A percentile compares a stretch with the other conserved stretches of the same genome.
Conservation (phyloP, 345 rosid genomes). For the Populus davidiana region DNA sequence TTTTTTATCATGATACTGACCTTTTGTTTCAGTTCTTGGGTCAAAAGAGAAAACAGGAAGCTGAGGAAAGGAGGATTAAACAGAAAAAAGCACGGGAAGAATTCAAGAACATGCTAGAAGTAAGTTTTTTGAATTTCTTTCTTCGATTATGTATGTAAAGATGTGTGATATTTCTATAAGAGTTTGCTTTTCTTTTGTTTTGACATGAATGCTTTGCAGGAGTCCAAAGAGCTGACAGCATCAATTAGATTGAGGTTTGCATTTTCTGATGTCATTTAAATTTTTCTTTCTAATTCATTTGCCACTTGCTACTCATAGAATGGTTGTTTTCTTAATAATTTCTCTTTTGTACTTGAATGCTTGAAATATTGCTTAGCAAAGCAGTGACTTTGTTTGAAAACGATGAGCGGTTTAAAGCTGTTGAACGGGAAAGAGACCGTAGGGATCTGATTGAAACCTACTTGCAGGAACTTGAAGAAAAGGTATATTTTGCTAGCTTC, state of each 20-base stretch:
- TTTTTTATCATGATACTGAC: conserved; percentile 1
- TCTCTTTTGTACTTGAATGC: conserved; percentile 20
- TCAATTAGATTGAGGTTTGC: conserved; percentile 88
- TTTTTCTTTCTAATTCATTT: neutral
- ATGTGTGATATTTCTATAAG: neutral
- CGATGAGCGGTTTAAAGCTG: conserved; percentile 79
- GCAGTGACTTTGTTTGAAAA: conserved; percentile 63
- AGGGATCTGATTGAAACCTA: conserved; percentile 74
- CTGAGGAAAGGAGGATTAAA: conserved; percentile 68
- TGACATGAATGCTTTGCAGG: conserved; percentile 43
- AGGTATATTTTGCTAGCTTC: conserved; percentile 42
- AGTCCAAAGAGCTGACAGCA: conserved; percentile 65
- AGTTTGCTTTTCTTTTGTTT: neutral
- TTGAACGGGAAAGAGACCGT: conserved; percentile 90
- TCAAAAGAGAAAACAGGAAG: conserved; percentile 74
- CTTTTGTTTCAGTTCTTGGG: conserved; percentile 56
- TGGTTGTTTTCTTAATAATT: conserved; percentile 10
- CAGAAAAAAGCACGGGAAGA: conserved; percentile 76
- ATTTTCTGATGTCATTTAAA: conserved; percentile 8
- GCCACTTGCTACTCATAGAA: neutral
- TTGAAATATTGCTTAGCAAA: conserved; percentile 59
- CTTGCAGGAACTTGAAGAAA: conserved; percentile 60
- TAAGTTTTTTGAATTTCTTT: conserved; percentile 32
- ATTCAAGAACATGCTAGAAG: conserved; percentile 81
- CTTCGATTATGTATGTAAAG: neutral